Evolutionary conservation across 352 stramenopile species (phyloP), one percentile per base, ranked within the genome.

Genomic region (Pythium rishiriense): DNA sequence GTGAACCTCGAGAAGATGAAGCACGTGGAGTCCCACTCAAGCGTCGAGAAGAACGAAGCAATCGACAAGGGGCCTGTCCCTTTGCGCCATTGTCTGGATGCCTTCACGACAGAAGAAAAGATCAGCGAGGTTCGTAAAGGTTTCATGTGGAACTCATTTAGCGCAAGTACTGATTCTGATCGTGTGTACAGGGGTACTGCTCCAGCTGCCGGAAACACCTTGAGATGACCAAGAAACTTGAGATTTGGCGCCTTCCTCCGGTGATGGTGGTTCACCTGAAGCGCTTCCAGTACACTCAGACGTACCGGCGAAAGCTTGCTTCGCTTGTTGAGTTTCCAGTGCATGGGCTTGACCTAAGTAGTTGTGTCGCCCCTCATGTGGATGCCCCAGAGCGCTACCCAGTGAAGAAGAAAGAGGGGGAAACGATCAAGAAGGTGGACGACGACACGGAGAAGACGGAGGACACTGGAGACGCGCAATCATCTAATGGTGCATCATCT

Each of bases 261-360:
- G 97, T 99, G 14, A 96, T 99, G 64, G 97, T 99, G 22, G 78
- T 99, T 28, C 97, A 99, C 73, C 78, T 99, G 35, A 99, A 99
- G 84, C 87, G 98, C 43, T 99, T 99, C 73, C 92, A 99, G 69
- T 99, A 98, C 76, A 98, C 92, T 9, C 87, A 98, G 50, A 97
- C 87, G 22, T 96, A 96, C 59, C 85, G 87, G 12, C 76, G 87
- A 19, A 96, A 96, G 51, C 64, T 96, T 21, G 81, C 88, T 25
- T 97, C 91, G 26, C 84, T 98, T 12, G 96, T 99, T 9, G 79
- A 98, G 67, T 99, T 99, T 69, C 96, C 97, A 11, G 92, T 99
- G 46, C 82, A 98, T 68, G 88, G 85, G 6, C 75, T 99, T 10
- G 96, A 99, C 75, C 76, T 99, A 17, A 85, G 79, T 14, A 80